Conservation (phyloP, 1,284 basidiomycete genomes). For the Ustilago sp. region DNA sequence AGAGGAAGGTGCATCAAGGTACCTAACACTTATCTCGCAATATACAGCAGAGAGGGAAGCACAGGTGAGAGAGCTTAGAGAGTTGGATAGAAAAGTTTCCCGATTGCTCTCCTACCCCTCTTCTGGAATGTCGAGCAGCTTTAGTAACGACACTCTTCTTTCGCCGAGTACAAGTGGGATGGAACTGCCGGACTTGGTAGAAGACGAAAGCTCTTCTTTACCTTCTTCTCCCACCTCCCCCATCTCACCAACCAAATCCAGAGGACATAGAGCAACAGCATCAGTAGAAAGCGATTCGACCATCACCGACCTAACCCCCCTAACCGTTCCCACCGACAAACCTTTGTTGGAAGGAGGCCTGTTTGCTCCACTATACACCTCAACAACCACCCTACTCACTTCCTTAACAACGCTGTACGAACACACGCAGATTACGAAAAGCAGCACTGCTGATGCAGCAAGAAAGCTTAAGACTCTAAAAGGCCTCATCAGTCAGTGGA, state of each 20-base stretch:
- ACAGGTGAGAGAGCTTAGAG: conserved; percentile 50
- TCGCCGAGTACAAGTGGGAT: neutral
- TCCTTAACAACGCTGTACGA: conserved; percentile 42
- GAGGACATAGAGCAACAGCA: neutral
- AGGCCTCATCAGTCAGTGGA: conserved; percentile 37
- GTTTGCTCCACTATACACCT: conserved; percentile 26
- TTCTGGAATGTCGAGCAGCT: neutral
- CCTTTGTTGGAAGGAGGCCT: neutral
- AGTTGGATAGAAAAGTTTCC: conserved; percentile 22
- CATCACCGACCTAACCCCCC: conserved; percentile 1
- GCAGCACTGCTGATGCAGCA: conserved; percentile 33
- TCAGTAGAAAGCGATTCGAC: conserved; percentile 7
- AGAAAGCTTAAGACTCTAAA: conserved; percentile 39
- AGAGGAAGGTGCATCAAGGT: conserved; percentile 18
- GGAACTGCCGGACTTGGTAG: neutral
- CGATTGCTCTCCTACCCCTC: neutral
- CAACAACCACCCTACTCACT: conserved; percentile 20
- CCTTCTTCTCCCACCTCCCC: neutral
- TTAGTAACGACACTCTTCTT: neutral
- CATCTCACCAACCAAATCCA: neutral
- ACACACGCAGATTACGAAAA: conserved; percentile 48
- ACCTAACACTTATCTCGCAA: conserved; percentile 36
- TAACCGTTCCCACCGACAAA: too few relatives aligned
- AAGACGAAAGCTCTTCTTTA: neutral
- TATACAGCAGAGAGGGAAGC: conserved; percentile 30